Evolutionary conservation across 208 protist species (phyloP), one percentile per base, ranked within the genome.

Genomic region (Acanthamoeba divionensis): DNA sequence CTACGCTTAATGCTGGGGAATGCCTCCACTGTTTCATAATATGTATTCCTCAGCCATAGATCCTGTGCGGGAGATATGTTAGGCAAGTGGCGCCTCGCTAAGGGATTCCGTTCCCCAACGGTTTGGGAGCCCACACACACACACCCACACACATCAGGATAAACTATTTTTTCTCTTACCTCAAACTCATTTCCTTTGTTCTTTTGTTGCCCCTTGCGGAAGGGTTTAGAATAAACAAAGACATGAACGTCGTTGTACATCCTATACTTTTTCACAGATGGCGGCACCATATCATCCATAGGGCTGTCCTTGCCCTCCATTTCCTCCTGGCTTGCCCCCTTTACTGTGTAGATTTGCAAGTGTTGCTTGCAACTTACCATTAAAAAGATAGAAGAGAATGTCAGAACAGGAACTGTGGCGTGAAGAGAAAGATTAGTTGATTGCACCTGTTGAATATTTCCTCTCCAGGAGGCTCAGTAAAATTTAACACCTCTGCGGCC

Each of bases 201-300:
- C 62, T 91, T 82, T 15, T 63, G 29, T 65, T 91, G 91, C 13
- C 31, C 36, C 47, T 94, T 94, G 31, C 88, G 66, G 55, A 92
- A 90, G 45, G 92, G 92, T 73, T 92, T 90, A 24, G 92, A 92
- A 67, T 92, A 94, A 8, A 94, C 63, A 63, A 94, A 94, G 5
- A 91, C 88, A 33, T 89, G 91, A 67, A 91, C 82, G 38, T 90
- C 87, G 33, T 73, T 91, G 38, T 29, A 24, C 36, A 73, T n/a
- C 12, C 62, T n/a, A 41, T 79, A 83, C 45, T 91, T 86, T 45
- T 83, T 82, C 41, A 83, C 60, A 10, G 89, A 26, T 2, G 73
- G 73, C 12, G 75, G 75, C 79, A 83, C 69, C 31, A 44, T 45
- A 26, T 91, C 79, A 50, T 89, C 80, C 18, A 66, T 60, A 13